Evolutionary conservation across 257 asterid genomes (phyloP).

Genomic region (Buddleja alternifolia): DNA sequence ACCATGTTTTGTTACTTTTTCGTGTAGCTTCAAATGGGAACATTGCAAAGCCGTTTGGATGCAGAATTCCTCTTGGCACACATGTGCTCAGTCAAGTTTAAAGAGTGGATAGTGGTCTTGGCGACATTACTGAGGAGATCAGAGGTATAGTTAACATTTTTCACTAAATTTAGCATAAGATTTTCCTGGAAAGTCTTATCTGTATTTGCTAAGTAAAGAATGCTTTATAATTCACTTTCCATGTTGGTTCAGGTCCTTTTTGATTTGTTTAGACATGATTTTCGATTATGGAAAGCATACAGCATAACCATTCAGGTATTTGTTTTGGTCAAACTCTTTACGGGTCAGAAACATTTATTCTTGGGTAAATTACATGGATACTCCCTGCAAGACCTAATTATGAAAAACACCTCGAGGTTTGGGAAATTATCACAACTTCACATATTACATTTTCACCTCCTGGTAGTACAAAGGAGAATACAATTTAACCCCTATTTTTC

Average conservation of each 20-base stretch:
- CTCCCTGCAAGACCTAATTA: too few relatives aligned
- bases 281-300: conserved; percentile 91
- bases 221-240: conserved; percentile 12
- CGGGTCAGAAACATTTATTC: too few relatives aligned
- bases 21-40: conserved; percentile 89
- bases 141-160: conserved; percentile 61
- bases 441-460: too few relatives aligned
- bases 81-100: conserved; percentile 98
- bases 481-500: too few relatives aligned
- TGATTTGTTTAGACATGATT: conserved; percentile 87
- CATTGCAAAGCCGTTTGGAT: conserved; percentile 91
- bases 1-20: conserved; percentile 24
- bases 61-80: conserved; percentile 96
- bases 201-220: too few relatives aligned
- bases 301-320: conserved; percentile 77
- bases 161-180: neutral
- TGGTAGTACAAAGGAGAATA: too few relatives aligned
- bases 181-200: too few relatives aligned
- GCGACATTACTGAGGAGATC: conserved; percentile 97
- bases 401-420: too few relatives aligned
- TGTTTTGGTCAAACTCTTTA: neutral
- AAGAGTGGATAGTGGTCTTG: conserved; percentile 98
- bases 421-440: too few relatives aligned
- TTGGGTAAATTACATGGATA: too few relatives aligned
- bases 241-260: conserved; percentile 70